Base-by-base conservation (phyloP, 306 rosid species). In the Pterocarpus macrocarpus region DNA sequence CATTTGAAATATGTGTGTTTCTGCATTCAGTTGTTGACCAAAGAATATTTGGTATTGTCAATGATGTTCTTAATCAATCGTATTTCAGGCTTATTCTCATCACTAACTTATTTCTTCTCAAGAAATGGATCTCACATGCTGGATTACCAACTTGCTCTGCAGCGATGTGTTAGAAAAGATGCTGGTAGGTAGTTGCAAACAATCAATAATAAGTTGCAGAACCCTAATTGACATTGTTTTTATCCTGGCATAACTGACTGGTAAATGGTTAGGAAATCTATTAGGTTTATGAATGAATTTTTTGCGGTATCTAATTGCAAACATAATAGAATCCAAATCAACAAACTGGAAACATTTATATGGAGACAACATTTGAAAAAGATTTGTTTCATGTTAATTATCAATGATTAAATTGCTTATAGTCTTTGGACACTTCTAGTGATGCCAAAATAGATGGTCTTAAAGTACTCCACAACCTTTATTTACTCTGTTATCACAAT, bases 71-170 rank as follows among this genome's bases (percentile, higher is more conserved):
- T 81, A 64, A 74, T 79, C 35, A 55, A 85, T 87, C 65, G 75
- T 45, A 79, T 64, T 84, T 65, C 97, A 95, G 97, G 97, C 16
- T 79, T 95, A 62, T 93, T 95, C 86, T 91, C 97, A 59, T 85
- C 99, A 8, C 86, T 94, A 36, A 87, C 97, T 53, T 95, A 93
- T 83, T 93, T 95, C 88, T 95, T 95, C 91, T 91, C 99, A 33
- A 93, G 91, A 90, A 89, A 89, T 84, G 99, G 99, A 72, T 84
- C 88, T 80, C 97, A 95, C 83, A 89, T 85, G 86, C 85, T 79
- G 73, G 97, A 93, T 77, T 95, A 89, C 83, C 99, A 95, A 92
- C 97, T 95, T 87, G 94, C 94, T 75, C 75, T 95, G 76, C 99
- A 88, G 63, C 90, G 91, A 81, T 64, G 74, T 71, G 83, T 91